phyloP scores from a whole-genome alignment of 148 eudicot species.

The Tetragonia tetragonoides region DNA sequence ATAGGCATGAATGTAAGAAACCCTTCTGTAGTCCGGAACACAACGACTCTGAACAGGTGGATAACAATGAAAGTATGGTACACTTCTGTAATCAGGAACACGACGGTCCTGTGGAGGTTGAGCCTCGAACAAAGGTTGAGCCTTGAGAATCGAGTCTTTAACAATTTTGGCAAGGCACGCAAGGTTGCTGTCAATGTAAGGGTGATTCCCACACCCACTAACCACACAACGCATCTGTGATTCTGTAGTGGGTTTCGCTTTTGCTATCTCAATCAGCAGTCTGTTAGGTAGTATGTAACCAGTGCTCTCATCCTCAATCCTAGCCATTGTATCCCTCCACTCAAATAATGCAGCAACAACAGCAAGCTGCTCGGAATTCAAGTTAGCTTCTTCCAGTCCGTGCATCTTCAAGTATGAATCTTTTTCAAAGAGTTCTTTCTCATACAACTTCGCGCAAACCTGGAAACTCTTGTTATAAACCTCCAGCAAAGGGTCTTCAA shows the following conservation, averaged over 20 bases:
- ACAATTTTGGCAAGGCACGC: too few relatives aligned
- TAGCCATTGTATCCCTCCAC: constrained; percentile 18
- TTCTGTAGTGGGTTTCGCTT: neutral
- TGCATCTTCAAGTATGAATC: constrained; percentile 1
- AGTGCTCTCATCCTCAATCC: constrained; percentile 24
- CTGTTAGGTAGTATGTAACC: constrained; percentile 13
- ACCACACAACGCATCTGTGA: neutral
- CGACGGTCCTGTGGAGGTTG: too few relatives aligned
- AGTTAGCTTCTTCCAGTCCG: neutral
- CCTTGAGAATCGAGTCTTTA: too few relatives aligned
- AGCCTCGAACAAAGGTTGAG: too few relatives aligned
- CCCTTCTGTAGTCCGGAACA: too few relatives aligned
- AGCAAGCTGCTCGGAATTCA: neutral
- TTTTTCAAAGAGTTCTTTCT: neutral
- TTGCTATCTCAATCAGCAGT: constrained; percentile 1
- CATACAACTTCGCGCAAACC: neutral
- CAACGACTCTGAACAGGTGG: too few relatives aligned
- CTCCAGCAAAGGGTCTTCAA: neutral
- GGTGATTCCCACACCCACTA: neutral
- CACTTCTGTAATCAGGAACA: too few relatives aligned
- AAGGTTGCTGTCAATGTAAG: too few relatives aligned
- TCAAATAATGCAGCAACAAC: neutral
- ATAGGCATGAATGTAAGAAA: too few relatives aligned
- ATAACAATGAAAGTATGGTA: too few relatives aligned
- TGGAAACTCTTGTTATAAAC: neutral